phyloP scores from a whole-genome alignment of 129 eudicot genomes.

The Flaveria bidentis region DNA sequence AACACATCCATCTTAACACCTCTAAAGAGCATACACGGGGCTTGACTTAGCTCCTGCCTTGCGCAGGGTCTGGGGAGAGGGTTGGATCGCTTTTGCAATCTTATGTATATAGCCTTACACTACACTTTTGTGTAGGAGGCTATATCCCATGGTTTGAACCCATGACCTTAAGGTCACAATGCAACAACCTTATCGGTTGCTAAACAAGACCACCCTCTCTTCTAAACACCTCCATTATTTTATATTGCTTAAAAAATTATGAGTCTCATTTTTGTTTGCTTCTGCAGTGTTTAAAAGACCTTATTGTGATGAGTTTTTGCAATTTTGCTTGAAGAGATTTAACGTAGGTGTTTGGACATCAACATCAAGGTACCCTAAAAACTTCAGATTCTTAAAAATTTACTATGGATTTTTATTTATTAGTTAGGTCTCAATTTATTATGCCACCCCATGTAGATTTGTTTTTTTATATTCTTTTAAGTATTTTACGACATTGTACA shows the following conservation, averaged over 20 bases:
- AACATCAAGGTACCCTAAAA: constrained; percentile 46
- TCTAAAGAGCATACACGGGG: neutral
- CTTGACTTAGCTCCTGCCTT: too few species aligned
- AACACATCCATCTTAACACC: neutral
- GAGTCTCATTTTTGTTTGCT: constrained; percentile 15
- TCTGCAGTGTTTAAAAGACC: constrained; percentile 74
- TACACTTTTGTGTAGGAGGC: too few species aligned
- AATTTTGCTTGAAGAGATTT: constrained; percentile 56
- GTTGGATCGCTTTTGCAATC: too few species aligned
- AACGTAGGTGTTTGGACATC: constrained; percentile 73
- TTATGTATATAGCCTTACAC: too few species aligned
- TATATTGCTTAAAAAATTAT: constrained; percentile 2
- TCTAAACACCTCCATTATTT: neutral
- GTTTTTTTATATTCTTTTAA: neutral
- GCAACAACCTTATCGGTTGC: too few species aligned
- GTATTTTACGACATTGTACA: constrained; percentile 36
- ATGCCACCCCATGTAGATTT: neutral
- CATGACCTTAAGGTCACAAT: too few species aligned
- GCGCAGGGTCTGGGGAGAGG: too few species aligned
- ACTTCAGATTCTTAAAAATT: neutral
- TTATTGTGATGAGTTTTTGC: constrained; percentile 61
- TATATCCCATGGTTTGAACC: too few species aligned
- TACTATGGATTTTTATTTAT: neutral
- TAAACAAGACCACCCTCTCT: neutral
- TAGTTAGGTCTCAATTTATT: neutral